Evolutionary conservation across 2,329 filamentous ascomycete species (phyloP), one percentile per base, ranked within the genome.

Genomic region (Calonectria hongkongensis): DNA sequence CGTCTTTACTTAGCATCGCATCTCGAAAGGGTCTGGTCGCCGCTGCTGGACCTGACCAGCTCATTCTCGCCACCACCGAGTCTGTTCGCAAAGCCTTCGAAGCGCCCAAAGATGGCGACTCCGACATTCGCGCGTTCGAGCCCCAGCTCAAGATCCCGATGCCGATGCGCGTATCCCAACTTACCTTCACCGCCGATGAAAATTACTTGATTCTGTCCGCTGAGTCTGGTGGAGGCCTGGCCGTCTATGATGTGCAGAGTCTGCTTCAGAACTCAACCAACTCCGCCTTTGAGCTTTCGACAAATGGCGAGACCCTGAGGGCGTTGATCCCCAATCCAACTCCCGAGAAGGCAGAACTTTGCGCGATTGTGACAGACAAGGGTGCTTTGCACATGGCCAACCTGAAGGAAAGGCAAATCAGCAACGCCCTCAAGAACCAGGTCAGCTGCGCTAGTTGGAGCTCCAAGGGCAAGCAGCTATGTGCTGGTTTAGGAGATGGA

Each of bases 371-470:
- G 30, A 95, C 96, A 2, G 89, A 87, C 56, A 92, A 93, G 71
- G 97, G 97, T 16, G 94, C 96, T 78, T 88, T 99, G 21, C 87
- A 96, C 81, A 92, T 99, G 83, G 94, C 94, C 9, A 94, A 98
- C 82, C 84, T 99, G 72, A 92, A 93, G 79, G 89, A 92, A 45
- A 88, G 89, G 62, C 88, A 88, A 25, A 91, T 91, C 75, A 94
- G 94, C 41, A 89, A 86, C 75, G 87, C 79, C 0, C 87, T 98
- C 75, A 94, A 93, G 79, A 87, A 90, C 33, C 92, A 94, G 60
- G 96, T 98, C 33, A 95, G 93, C 81, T 97, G 94, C 79, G 90
- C 95, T 7, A 93, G 94, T 69, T 99, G 97, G 97, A 99, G 97
- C 83, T 93, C 92, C 73, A 95, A 93, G 82, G 97, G 97, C 58